These are phyloP conservation scores for Brassica hybrid DNA, from an alignment of 441 rosid genomes.

Conservation along the genomic window DNA sequence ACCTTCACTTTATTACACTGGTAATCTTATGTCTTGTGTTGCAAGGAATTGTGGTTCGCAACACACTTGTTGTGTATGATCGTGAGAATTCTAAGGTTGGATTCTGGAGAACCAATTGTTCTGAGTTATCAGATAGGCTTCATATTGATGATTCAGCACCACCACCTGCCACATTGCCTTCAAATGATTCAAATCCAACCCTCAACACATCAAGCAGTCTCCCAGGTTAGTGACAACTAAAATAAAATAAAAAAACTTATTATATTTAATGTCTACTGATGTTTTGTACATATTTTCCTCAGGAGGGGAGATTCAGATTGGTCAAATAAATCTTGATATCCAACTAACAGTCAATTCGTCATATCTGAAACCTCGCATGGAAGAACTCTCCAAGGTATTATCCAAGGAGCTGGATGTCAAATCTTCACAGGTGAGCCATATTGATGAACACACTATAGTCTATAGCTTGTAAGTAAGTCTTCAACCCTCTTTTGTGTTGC, in stretches of 20 bases:
- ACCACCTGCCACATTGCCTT: constrained; percentile 50
- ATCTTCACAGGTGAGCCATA: constrained; percentile 62
- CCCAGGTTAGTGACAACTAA: constrained; percentile 26
- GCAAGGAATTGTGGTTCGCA: constrained; percentile 81
- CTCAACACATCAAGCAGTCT: constrained; percentile 37
- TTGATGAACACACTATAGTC: constrained; percentile 18
- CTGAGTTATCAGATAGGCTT: constrained; percentile 84
- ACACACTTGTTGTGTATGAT: constrained; percentile 87
- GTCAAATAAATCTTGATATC: constrained; percentile 68
- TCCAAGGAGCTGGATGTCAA: constrained; percentile 62
- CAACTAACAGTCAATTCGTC: constrained; percentile 55
- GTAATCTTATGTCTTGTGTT: constrained; percentile 5
- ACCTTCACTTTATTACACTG: neutral
- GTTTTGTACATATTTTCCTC: constrained; percentile 27
- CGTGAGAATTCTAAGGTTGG: constrained; percentile 85
- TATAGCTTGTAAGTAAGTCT: no score
- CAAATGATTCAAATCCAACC: constrained; percentile 46
- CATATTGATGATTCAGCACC: constrained; percentile 50
- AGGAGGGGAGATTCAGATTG: constrained; percentile 51
- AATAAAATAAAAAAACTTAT: no score
- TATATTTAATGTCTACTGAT: neutral
- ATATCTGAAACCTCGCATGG: constrained; percentile 56
- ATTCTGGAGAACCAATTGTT: constrained; percentile 97
- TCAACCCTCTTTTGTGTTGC: neutral
- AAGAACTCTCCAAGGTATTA: constrained; percentile 54